Conservation (phyloP, 1,284 basidiomycete species). For the Amylostereum areolatum region DNA sequence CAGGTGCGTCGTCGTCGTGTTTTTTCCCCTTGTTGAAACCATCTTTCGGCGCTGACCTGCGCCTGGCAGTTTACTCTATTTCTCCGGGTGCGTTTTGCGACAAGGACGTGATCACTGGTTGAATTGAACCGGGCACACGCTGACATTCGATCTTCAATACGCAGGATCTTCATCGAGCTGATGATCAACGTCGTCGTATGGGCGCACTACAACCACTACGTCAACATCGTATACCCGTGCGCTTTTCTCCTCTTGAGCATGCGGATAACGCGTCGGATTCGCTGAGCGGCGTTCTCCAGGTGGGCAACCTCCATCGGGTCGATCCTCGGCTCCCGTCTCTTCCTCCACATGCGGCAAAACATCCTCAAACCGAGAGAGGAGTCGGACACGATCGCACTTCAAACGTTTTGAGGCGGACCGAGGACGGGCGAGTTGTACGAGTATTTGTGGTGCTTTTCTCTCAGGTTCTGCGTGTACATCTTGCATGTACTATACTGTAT, state of each 20-base stretch:
- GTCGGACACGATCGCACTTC: no score
- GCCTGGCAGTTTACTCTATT: constrained; percentile 15
- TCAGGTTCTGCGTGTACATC: no score
- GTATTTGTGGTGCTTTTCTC: no score
- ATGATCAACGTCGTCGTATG: constrained; percentile 18
- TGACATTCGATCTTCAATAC: not conserved
- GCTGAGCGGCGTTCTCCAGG: constrained; percentile 5
- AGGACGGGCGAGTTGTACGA: no score
- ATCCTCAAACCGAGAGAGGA: no score
- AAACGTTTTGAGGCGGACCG: no score
- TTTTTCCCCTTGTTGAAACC: not conserved
- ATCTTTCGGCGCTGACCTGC: not conserved
- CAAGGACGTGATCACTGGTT: not conserved
- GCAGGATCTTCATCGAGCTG: constrained; percentile 19
- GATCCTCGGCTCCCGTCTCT: constrained; percentile 13
- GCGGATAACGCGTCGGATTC: not conserved
- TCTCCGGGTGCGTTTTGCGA: constrained; percentile 10
- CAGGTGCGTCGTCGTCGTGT: constrained; percentile 7
- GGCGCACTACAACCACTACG: constrained; percentile 16
- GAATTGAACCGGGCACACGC: not conserved
- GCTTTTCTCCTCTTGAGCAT: constrained; percentile 1
- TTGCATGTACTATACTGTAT: no score
- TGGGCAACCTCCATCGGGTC: constrained; percentile 19
- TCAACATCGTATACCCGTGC: constrained; percentile 22
- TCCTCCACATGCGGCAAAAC: constrained; percentile 11